Percentiles rank a stretch among this genome's conserved stretches.
Conservation (phyloP, 148 eudicot genomes). For the Amaranthus cruentus region DNA sequence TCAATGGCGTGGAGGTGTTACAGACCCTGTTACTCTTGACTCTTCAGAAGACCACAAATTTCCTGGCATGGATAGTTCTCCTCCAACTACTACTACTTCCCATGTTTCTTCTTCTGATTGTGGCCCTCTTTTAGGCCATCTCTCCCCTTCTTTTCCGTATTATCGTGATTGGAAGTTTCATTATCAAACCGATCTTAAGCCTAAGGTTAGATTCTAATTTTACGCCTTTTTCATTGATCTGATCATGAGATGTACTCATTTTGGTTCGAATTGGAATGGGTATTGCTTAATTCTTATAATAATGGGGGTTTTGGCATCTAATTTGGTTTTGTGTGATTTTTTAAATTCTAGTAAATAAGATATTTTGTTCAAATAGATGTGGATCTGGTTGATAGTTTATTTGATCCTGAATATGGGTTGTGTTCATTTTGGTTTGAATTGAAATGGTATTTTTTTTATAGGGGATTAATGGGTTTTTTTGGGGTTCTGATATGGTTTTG, state of each 20-base stretch:
- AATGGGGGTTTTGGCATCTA: conserved; percentile 23
- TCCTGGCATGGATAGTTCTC: conserved; percentile 67
- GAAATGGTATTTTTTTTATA: no score
- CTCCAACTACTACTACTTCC: conserved; percentile 28
- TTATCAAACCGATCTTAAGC: conserved; percentile 63
- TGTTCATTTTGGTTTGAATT: no score
- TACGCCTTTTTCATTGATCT: conserved; percentile 17
- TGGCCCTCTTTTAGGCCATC: conserved; percentile 32
- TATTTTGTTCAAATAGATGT: no score
- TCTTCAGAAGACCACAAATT: conserved; percentile 61
- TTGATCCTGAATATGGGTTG: no score
- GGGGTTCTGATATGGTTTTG: conserved; percentile 6
- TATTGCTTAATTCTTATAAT: conserved; percentile 2
- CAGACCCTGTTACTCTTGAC: conserved; percentile 70
- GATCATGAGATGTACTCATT: conserved; percentile 22
- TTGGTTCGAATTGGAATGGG: conserved; percentile 15
- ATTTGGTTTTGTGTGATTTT: conserved; percentile 19
- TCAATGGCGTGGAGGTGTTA: conserved; percentile 90
- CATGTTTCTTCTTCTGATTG: conserved; percentile 46
- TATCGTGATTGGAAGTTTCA: conserved; percentile 69
- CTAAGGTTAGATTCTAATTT: conserved; percentile 47
- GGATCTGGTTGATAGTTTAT: no score
- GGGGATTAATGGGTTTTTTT: neutral
- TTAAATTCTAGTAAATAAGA: neutral
- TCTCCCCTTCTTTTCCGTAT: conserved; percentile 55